phyloP scores from a whole-genome alignment of 192 early-diverging fungal genomes.

The Coemansia sp. region DNA sequence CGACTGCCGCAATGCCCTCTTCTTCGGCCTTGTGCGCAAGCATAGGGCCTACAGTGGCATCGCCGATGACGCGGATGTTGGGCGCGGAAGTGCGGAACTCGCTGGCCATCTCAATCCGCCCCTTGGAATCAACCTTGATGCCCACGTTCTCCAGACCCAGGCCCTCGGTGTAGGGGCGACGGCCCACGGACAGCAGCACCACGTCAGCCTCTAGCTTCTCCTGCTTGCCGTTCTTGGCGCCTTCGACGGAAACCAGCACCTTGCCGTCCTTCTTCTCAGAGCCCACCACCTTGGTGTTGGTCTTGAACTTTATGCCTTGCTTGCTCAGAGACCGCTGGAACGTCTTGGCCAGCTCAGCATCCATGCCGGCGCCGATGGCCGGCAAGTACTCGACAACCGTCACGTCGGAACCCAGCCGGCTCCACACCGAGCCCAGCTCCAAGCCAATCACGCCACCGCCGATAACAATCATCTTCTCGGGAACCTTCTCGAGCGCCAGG shows the following conservation, averaged over 20 bases:
- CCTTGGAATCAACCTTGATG: conserved; percentile 80
- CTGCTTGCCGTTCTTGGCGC: conserved; percentile 74
- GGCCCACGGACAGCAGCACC: conserved; percentile 90
- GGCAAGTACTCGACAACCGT: conserved; percentile 94
- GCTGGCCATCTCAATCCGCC: conserved; percentile 83
- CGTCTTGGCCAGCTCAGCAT: conserved; percentile 84
- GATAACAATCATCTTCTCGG: conserved; percentile 98
- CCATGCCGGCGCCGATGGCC: conserved; percentile 96
- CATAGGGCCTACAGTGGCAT: conserved; percentile 96
- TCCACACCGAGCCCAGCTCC: conserved; percentile 98
- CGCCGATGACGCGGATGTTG: conserved; percentile 93
- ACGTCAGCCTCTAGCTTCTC: conserved; percentile 89
- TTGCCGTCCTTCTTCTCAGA: conserved; percentile 83
- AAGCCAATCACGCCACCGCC: conserved; percentile 99
- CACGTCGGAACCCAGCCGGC: conserved; percentile 88
- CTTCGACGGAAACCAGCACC: conserved; percentile 88
- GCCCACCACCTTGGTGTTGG: conserved; percentile 91
- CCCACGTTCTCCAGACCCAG: conserved; percentile 91
- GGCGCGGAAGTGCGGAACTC: conserved; percentile 75
- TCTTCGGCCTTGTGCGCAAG: conserved; percentile 99
- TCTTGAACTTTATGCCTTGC: conserved; percentile 98
- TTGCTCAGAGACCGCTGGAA: conserved; percentile 91
- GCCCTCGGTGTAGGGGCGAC: conserved; percentile 90
- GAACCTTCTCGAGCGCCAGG: conserved; percentile 87
- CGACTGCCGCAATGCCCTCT: conserved; percentile 96